Evolutionary conservation across 768 basidiomycete genomes (phyloP).

Genomic region (Paxillus rubicundulus): DNA sequence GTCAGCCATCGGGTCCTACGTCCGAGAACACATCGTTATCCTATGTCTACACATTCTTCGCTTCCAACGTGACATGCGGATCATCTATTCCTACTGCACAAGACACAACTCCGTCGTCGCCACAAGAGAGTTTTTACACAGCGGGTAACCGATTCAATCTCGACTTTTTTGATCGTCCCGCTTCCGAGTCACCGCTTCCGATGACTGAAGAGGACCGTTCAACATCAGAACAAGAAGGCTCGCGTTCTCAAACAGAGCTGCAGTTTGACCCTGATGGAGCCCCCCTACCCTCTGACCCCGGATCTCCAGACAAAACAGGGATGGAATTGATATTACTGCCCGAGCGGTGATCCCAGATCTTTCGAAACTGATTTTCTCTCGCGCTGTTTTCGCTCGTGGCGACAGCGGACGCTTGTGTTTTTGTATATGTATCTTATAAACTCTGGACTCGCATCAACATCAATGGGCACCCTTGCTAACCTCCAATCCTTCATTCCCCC

Average conservation of each 20-base stretch:
- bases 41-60: conserved; percentile 48
- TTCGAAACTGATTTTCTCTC: background rate
- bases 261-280: conserved; percentile 47
- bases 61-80: conserved; percentile 40
- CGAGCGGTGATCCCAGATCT: conserved; percentile 41
- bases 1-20: conserved; percentile 11
- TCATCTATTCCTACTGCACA: conserved; percentile 11
- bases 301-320: conserved; percentile 42
- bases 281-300: conserved; percentile 34
- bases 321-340: conserved; percentile 41
- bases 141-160: conserved; percentile 31
- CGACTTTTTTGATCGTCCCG: conserved; percentile 41
- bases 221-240: conserved; percentile 9
- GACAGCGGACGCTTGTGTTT: conserved; percentile 15
- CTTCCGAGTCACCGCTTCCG: conserved; percentile 36
- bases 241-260: conserved; percentile 14
- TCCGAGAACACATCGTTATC: conserved; percentile 16
- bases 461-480: no score
- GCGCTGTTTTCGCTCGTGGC: conserved; percentile 14
- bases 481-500: no score
- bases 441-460: conserved; percentile 8
- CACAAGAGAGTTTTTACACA: conserved; percentile 21
- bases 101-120: background rate
- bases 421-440: conserved; percentile 16
- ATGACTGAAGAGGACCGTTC: conserved; percentile 34